These are phyloP conservation scores for Volvox africanus DNA, from an alignment of 139 green algal species.

Conservation along the genomic window DNA sequence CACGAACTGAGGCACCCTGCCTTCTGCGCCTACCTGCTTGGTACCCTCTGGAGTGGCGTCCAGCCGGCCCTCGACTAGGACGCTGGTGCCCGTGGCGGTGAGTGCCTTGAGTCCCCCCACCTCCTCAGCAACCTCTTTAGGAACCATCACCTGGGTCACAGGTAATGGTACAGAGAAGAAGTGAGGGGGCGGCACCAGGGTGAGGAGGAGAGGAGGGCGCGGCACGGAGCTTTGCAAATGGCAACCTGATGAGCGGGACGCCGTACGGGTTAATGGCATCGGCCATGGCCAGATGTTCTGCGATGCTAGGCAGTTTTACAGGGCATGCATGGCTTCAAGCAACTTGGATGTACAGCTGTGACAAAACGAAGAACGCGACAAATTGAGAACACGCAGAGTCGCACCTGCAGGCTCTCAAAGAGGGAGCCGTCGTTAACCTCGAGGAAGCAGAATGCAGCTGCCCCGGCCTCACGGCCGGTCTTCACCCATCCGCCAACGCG, in stretches of 20 bases:
- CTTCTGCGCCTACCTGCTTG: constrained; percentile 76
- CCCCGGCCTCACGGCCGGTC: constrained; percentile 93
- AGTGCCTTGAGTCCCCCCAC: constrained; percentile 78
- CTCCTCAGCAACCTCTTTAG: constrained; percentile 82
- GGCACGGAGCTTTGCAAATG: too few species aligned
- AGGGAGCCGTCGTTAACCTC: constrained; percentile 97
- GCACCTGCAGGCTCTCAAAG: constrained; percentile 92
- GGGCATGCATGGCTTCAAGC: too few species aligned
- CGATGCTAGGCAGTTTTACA: too few species aligned
- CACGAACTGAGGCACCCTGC: too few species aligned
- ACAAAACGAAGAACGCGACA: too few species aligned
- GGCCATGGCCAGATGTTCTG: too few species aligned
- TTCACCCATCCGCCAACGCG: constrained; percentile 98
- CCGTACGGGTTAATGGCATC: too few species aligned
- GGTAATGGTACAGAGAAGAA: background rate
- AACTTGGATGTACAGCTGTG: too few species aligned
- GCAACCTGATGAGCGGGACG: too few species aligned
- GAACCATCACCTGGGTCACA: constrained; percentile 80
- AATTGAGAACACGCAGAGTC: background rate
- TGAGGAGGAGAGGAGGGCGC: too few species aligned
- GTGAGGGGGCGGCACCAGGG: background rate
- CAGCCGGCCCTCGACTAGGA: constrained; percentile 91
- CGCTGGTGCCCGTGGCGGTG: constrained; percentile 85
- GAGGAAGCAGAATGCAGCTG: constrained; percentile 95
- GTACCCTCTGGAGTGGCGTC: constrained; percentile 88